Base-by-base conservation (phyloP, 371 early-diverging fungal species). In the Mucor indicus region DNA sequence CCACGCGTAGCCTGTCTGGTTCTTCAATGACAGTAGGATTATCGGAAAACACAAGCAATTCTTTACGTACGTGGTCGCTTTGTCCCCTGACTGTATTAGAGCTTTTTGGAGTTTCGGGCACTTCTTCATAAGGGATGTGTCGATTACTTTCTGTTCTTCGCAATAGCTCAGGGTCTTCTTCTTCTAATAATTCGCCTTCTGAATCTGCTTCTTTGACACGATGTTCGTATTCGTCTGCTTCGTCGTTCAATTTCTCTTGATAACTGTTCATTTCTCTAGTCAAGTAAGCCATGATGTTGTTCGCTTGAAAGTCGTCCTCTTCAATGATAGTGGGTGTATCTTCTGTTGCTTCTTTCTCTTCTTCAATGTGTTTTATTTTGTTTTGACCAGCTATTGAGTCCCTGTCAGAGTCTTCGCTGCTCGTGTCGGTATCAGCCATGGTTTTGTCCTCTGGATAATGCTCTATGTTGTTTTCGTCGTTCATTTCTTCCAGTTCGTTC, bases 141-240 rank as follows among this genome's bases (percentile, higher is more conserved):
- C 64, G 46, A 47, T 72, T 72, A 6, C 35, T 43, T 29, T 72
- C 73, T 2, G 73, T 72, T 15, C 33, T 30, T 17, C 48, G 39
- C 19, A 48, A n/a, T 15, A 64, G 25, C 6, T 64, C 60, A 4
- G 51, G 59, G 44, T 63, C 64, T 0, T 38, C 44, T 3, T 37
- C 41, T n/a, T 47, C 38, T 15, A 42, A n/a, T 5, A 42, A 20
- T 4, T 54, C 49, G 0, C 50, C 58, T 11, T 50, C 55, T 8
- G 48, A 41, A 15, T 48, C 35, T 21, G 38, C 39, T 19, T 37
- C 31, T 17, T 33, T 33, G 1, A 50, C 36, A 27, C 31, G 17
- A 29, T 32, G 25, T 20, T 56, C 56, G 23, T 53, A 53, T 36
- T 33, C 42, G 2, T 25, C 29, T 15, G 43, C 29, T 35, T 48